Percentiles rank a stretch among this genome's conserved stretches.
These are phyloP conservation scores for Pseudocercospora cruenta DNA, from an alignment of 2,329 filamentous ascomycete species.

Conservation along the genomic window DNA sequence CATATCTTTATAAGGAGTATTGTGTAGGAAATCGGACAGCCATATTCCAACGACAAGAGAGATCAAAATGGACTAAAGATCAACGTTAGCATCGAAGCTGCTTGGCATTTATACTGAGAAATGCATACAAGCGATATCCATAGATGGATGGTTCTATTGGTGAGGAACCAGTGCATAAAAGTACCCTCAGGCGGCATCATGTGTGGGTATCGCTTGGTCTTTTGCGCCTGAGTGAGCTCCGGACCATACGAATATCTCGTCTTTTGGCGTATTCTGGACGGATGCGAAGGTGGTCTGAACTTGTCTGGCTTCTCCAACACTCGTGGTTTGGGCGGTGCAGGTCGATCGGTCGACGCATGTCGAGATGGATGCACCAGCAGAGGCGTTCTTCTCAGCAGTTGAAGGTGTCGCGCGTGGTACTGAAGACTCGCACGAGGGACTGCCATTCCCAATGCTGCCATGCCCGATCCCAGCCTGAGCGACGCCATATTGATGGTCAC, in stretches of 20 bases:
- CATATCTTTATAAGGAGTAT: slow-evolving; percentile 78
- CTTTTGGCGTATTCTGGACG: slow-evolving; percentile 64
- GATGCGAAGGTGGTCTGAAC: slow-evolving; percentile 92
- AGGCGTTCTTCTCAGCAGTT: slow-evolving; percentile 15
- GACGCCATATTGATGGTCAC: slow-evolving; percentile 7
- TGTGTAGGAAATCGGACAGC: slow-evolving; percentile 75
- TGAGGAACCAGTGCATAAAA: slow-evolving; percentile 82
- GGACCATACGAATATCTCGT: slow-evolving; percentile 75
- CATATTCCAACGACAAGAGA: slow-evolving; percentile 73
- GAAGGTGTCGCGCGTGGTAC: slow-evolving; percentile 34
- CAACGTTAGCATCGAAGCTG: not conserved
- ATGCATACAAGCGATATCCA: slow-evolving; percentile 77
- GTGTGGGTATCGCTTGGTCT: slow-evolving; percentile 76
- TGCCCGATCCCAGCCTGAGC: slow-evolving; percentile 1
- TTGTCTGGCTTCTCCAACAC: slow-evolving; percentile 84
- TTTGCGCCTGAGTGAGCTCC: slow-evolving; percentile 66
- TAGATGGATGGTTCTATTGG: slow-evolving; percentile 74
- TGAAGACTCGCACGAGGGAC: slow-evolving; percentile 29
- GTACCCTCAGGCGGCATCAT: slow-evolving; percentile 84
- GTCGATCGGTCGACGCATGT: slow-evolving; percentile 38
- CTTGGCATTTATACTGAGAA: not conserved
- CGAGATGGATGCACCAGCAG: slow-evolving; percentile 23
- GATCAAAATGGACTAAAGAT: slow-evolving; percentile 64
- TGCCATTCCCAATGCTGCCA: not conserved
- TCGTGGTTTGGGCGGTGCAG: slow-evolving; percentile 59